phyloP scores from a whole-genome alignment of 2,329 filamentous ascomycete genomes.

The Penicillium sp. region DNA sequence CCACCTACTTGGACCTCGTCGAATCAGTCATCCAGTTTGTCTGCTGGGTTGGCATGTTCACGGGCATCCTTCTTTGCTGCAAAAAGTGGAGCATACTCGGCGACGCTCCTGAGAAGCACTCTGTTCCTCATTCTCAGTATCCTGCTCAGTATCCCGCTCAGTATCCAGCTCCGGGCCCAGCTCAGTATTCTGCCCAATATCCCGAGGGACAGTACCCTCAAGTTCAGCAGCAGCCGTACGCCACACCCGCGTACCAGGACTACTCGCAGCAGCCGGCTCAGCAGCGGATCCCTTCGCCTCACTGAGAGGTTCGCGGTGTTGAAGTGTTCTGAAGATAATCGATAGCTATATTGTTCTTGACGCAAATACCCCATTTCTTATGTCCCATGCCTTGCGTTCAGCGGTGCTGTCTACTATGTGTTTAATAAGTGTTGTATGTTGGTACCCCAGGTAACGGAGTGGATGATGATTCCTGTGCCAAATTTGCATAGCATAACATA shows the following conservation, averaged over 20 bases:
- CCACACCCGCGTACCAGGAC: not conserved
- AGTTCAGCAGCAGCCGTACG: constrained; percentile 1
- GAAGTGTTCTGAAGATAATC: not conserved
- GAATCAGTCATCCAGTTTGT: constrained; percentile 17
- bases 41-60: constrained; percentile 21
- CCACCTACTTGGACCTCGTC: constrained; percentile 11
- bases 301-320: not conserved
- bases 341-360: not conserved
- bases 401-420: not conserved
- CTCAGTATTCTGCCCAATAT: no score
- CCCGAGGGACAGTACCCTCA: not conserved
- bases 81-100: constrained; percentile 17
- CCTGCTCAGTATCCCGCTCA: not conserved
- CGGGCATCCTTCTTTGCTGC: constrained; percentile 21
- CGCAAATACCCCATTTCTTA: not conserved
- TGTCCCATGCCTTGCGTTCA: not conserved
- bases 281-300: not conserved
- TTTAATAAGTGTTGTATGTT: not conserved
- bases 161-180: no score
- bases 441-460: constrained; percentile 3
- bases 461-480: not conserved
- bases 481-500: not conserved
- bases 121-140: not conserved
- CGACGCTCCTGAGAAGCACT: constrained; percentile 2
- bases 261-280: not conserved